These are phyloP conservation scores for Cordyceps cicadae DNA, from an alignment of 2,329 filamentous ascomycete genomes.

Conservation along the genomic window DNA sequence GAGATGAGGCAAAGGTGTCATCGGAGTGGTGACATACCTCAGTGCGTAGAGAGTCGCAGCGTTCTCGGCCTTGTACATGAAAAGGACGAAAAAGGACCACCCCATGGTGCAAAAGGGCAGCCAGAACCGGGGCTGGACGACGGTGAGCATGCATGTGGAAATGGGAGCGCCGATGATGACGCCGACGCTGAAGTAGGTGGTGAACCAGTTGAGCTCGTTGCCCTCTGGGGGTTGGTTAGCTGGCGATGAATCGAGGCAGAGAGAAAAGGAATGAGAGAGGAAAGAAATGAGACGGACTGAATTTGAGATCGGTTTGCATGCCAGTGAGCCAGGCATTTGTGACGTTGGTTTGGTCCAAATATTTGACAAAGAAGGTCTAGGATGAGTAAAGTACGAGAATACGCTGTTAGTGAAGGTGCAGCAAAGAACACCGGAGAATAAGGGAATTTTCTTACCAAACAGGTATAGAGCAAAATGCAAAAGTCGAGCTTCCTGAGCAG, in stretches of 20 bases:
- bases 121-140: constrained; percentile 34
- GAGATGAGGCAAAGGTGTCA: too few relatives aligned
- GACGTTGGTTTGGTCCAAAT: constrained; percentile 35
- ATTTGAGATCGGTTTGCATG: constrained; percentile 37
- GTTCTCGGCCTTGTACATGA: constrained; percentile 29
- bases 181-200: constrained; percentile 39
- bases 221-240: constrained; percentile 11
- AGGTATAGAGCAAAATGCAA: constrained; percentile 34
- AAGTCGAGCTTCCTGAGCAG: constrained; percentile 43
- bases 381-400: too few relatives aligned
- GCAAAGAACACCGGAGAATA: background rate
- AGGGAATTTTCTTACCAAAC: constrained; percentile 20
- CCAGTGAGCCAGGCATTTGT: constrained; percentile 41
- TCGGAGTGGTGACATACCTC: background rate
- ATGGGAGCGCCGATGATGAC: constrained; percentile 36
- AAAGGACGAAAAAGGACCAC: constrained; percentile 34
- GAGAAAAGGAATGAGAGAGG: background rate
- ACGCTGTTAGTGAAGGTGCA: background rate
- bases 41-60: constrained; percentile 36
- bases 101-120: constrained; percentile 28
- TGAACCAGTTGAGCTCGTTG: constrained; percentile 37
- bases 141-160: constrained; percentile 35
- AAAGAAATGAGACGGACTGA: constrained; percentile 21
- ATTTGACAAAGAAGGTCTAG: constrained; percentile 36
- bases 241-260: background rate